Evolutionary conservation across 2,329 filamentous ascomycete genomes (phyloP), one percentile per base, ranked within the genome.

Genomic region (Tolypocladium cylindrosporum): DNA sequence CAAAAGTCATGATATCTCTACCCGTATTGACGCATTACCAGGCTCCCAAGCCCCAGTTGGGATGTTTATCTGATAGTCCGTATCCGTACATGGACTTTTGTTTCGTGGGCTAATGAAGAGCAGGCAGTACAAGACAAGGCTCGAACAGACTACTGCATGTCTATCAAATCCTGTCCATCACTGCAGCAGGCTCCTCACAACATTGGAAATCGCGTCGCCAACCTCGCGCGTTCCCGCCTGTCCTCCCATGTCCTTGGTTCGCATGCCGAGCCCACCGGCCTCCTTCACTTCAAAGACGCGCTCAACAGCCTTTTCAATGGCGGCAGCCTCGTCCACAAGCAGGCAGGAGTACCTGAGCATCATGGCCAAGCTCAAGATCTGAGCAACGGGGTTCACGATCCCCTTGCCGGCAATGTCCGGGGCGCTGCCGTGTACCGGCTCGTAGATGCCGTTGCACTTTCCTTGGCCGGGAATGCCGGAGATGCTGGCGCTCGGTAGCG

Each of bases 381-480:
- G 84, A 1, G 86, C 88, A 40, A 90, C 79, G 0, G 88, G 88
- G 73, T 91, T 90, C 57, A 88, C 87, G 48, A 89, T 79, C 43
- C 85, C 85, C 68, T 88, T 80, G 58, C 88, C 88, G 9, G 85
- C 83, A 62, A 91, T 90, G 64, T 91, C 88, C 13, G 88, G 88
- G 2, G 88, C 88, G 56, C 68, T 82, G 75, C 86, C 88, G 68
- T 91, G 88, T 57, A 91, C 89, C 4, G 88, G 88, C 74, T 91
- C 88, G 67, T 90, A 91, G 64, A 90, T 89, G 61, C 87, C 87
- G 64, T 88, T 89, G 64, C 70, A 73, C n/a, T 63, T 65, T n/a
- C 66, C 68, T 21, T 71, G 60, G 2, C 71, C 68, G 0, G 74
- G 74, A 2, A 78, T 69, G 2, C 74, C 77, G 0, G 72, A 71